Evolutionary conservation across 345 rosid genomes (phyloP), one percentile per base, ranked within the genome.

Genomic region (Salix brachista): DNA sequence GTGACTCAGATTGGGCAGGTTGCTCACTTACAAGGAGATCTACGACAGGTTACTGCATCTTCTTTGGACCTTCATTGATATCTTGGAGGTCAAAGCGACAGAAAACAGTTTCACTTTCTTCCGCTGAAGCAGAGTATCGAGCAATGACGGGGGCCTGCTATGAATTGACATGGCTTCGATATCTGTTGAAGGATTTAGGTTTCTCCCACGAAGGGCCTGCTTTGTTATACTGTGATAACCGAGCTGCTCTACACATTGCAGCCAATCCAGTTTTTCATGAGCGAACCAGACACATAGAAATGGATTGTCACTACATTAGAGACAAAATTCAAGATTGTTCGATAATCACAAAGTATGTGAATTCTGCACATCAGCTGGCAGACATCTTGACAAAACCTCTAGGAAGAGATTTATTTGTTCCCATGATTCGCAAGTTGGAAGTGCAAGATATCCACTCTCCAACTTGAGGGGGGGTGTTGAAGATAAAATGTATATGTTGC

Each of bases 81-180:
- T 65, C 41, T 2, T 65, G 30, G 69, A 37, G 41, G 69, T 65
- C 39, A 26, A 65, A 65, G 37, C 69, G 69, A 18, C 69, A 65
- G 69, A 65, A 65, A 30, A 65, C 19, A 28, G 41, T 26, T 65
- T 65, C 37, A 5, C 42, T 67, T 32, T 67, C n/a, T 11, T 67
- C 12, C 0, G 19, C 19, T 1, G 46, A 67, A 12, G 39, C 12
- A 28, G 41, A 72, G 14, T 72, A 72, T 23, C 42, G 65, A 1
- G 75, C 75, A 50, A 71, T 71, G 74, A 26, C 65, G 2, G 34
- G 74, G 48, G 74, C 74, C 23, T 72, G 75, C 54, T 72, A 44
- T 54, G 75, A 50, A 28, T 52, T 72, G 23, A 52, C 65, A 17
- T 72, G 75, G 75, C 56, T 72, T 1, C 65, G 41, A 32, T 72